These are phyloP conservation scores for Blastobotrys terrestris DNA, from an alignment of 805 yeast genomes.

Conservation along the genomic window DNA sequence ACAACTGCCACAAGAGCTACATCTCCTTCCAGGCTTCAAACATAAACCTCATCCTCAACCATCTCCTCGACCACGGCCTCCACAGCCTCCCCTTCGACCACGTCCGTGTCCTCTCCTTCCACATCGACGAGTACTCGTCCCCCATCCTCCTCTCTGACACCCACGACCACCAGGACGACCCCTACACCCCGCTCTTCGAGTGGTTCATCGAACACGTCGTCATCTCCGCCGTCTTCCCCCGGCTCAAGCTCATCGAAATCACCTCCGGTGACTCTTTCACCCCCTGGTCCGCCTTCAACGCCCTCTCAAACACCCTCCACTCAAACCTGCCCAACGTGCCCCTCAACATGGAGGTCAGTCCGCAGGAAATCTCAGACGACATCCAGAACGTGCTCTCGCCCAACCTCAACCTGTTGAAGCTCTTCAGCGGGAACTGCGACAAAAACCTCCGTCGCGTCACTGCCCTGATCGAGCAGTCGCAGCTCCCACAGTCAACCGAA, in stretches of 20 bases:
- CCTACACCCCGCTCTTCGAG: background rate
- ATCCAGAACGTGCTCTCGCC: background rate
- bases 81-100: background rate
- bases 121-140: conserved; percentile 1
- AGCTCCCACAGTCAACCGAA: background rate
- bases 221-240: background rate
- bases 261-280: background rate
- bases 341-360: background rate
- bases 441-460: background rate
- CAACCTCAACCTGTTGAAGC: background rate
- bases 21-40: background rate
- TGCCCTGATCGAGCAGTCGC: background rate
- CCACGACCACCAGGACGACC: background rate
- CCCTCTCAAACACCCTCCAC: background rate
- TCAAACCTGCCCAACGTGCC: background rate
- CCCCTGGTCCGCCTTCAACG: background rate
- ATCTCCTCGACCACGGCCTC: background rate
- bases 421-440: background rate
- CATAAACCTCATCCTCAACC: background rate
- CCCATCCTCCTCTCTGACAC: background rate
- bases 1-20: conserved; percentile 1
- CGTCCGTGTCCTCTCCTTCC: background rate
- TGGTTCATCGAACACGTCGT: background rate
- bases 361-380: background rate
- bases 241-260: background rate